Evolutionary conservation across 1,284 basidiomycete genomes (phyloP), one percentile per base, ranked within the genome.

Genomic region (Blastosporella zonata): DNA sequence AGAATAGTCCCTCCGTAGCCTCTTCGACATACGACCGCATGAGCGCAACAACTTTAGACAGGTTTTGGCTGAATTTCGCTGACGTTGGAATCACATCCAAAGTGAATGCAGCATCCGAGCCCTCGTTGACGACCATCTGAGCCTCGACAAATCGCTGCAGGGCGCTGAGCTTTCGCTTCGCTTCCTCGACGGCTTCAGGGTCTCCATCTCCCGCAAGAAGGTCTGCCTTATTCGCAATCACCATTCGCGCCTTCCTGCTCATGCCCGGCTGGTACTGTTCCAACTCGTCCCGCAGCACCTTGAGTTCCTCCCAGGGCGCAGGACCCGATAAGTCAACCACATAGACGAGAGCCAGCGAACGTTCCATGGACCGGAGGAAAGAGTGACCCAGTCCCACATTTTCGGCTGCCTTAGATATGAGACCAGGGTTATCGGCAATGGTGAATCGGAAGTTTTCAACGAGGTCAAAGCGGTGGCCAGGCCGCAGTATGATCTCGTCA

Each of bases 211-310:
- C 70, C 10, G 69, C 82, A 13, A 94, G 76, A 36, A 90, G 65
- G 67, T 99, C 96, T 0, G 93, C 94, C 69, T 99, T 98, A 75
- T 98, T 99, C 15, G 93, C 90, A 18, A 98, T 75, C 21, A 99
- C 86, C 60, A 96, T 73, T 21, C 85, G 77, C 8, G 81, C 90
- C 56, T 88, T 86, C 15, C 67, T 62, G 54, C 86, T 87, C 70
- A 97, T 81, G 1, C 90, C 91, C 1, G 77, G 69, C 62, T 90
- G 81, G 67, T 97, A 95, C 50, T 80, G 82, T 61, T 97, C 92
- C 22, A 97, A 73, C 67, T 98, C 94, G 22, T 84, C 78, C 29
- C 78, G 75, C 3, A 98, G 74, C 5, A 87, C 75, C 2, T 68
- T 60, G 15, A 97, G 72, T 50, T 95, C 91, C 13, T 86, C 78